Percentiles rank a stretch among this genome's conserved stretches.
phyloP scores from a whole-genome alignment of 2,329 filamentous ascomycete genomes.

The Scytalidium sp. region DNA sequence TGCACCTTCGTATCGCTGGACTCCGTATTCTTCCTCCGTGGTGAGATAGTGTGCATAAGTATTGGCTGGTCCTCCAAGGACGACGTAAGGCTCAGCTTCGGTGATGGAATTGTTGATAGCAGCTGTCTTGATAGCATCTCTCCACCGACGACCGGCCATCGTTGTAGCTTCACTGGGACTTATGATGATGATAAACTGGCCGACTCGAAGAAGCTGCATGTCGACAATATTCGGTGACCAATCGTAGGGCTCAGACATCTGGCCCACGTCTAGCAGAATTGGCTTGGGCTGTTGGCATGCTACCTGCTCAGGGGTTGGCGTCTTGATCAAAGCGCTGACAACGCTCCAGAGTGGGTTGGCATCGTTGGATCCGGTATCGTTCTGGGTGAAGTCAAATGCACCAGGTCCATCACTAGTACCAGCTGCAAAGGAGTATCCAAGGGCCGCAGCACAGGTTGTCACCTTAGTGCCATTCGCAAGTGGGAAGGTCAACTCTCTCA shows the following conservation, averaged over 20 bases:
- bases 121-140: constrained; percentile 52
- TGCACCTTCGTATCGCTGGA: constrained; percentile 91
- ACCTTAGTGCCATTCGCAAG: constrained; percentile 70
- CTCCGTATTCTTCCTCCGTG: constrained; percentile 73
- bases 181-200: constrained; percentile 79
- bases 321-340: constrained; percentile 68
- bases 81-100: constrained; percentile 60
- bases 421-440: constrained; percentile 89
- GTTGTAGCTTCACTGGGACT: constrained; percentile 85
- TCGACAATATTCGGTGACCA: constrained; percentile 93
- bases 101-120: constrained; percentile 25
- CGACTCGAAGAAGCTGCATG: constrained; percentile 79
- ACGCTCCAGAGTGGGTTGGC: constrained; percentile 68
- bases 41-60: constrained; percentile 77
- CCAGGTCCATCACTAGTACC: constrained; percentile 91
- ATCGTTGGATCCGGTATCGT: constrained; percentile 65
- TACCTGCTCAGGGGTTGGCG: constrained; percentile 60
- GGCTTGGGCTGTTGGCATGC: constrained; percentile 81
- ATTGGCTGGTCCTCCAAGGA: constrained; percentile 85
- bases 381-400: constrained; percentile 88
- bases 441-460: constrained; percentile 76
- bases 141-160: constrained; percentile 89
- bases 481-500: constrained; percentile 71
- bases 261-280: constrained; percentile 82
- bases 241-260: constrained; percentile 69